Base-by-base conservation (phyloP, 2,329 filamentous ascomycete species). In the Fusarium coffeatum region DNA sequence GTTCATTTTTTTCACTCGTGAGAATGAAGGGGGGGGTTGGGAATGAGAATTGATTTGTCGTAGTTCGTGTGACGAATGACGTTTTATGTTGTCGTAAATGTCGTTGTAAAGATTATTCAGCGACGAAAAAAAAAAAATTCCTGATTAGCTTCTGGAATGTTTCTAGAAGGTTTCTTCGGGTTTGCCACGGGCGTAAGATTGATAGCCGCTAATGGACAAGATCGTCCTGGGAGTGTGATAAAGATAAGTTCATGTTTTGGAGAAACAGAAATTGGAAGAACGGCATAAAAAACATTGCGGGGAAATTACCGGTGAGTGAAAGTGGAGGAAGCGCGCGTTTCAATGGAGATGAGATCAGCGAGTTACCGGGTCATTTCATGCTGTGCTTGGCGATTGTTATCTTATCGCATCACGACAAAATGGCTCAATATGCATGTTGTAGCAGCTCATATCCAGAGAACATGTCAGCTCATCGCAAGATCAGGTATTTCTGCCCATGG, bases 81-180 rank as follows among this genome's bases (percentile, higher is more conserved):
- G 49, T n/a, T 25, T 28, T 41, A 7, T 20, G 18, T 10, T 34
- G 27, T 51, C 18, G 12, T 22, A 13, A 41, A 7, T 41, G 23
- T 51, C 25, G 32, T 20, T 6, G 48, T 8, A n/a, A 27, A 66
- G 54, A 70, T 69, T 64, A 59, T 55, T 55, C 28, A 23, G 28
- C n/a, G 27, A 41, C 22, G 27, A 30, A 3, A 28, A 34, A 10
- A 49, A n/a, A 37, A 34, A 46, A 40, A 46, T 32, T 50, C 40
- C 41, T 42, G 37, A 46, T 18, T 47, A 25, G 47, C 47, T 68
- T 70, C 57, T 46, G 40, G 53, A 70, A 67, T 25, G 22, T 8
- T 69, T 69, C 60, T 66, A 50, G 66, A 70, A 70, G 43, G 30
- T 23, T 69, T 47, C 16, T 41, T 22, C 32, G 30, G 45, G 22